These are phyloP conservation scores for Cercospora citrullina DNA, from an alignment of 2,329 filamentous ascomycete genomes.

Conservation along the genomic window DNA sequence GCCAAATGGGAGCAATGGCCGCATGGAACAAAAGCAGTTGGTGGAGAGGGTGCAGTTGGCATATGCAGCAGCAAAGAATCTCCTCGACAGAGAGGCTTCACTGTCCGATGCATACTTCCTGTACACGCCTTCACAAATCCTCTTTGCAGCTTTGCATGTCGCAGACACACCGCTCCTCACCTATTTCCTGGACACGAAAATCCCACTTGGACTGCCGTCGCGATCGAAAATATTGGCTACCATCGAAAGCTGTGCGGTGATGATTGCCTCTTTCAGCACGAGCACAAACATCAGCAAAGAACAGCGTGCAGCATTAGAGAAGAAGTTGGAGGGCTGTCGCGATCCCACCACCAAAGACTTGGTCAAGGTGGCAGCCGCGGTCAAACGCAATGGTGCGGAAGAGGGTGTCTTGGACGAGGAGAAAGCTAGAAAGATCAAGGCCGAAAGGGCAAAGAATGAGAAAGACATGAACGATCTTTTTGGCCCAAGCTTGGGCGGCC, in stretches of 20 bases:
- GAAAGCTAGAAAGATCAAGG: conserved; percentile 48
- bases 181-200: conserved; percentile 50
- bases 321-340: conserved; percentile 70
- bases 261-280: conserved; percentile 39
- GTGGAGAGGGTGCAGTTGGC: conserved; percentile 58
- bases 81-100: conserved; percentile 71
- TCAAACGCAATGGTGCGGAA: conserved; percentile 49
- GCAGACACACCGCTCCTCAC: conserved; percentile 65
- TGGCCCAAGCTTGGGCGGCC: conserved; percentile 39
- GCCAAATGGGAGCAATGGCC: conserved; percentile 7
- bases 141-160: conserved; percentile 76
- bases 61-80: conserved; percentile 69
- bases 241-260: conserved; percentile 42
- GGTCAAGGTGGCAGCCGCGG: conserved; percentile 65
- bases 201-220: conserved; percentile 34
- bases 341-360: conserved; percentile 74
- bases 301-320: conserved; percentile 49
- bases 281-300: conserved; percentile 35
- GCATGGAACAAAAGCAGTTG: conserved; percentile 28
- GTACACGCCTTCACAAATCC: conserved; percentile 91
- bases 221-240: conserved; percentile 42
- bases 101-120: conserved; percentile 97
- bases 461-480: conserved; percentile 47
- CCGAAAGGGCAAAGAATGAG: conserved; percentile 44
- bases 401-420: conserved; percentile 44